phyloP scores from a whole-genome alignment of 495 filamentous ascomycete species.

The Penicillium cosmopolitanum region DNA sequence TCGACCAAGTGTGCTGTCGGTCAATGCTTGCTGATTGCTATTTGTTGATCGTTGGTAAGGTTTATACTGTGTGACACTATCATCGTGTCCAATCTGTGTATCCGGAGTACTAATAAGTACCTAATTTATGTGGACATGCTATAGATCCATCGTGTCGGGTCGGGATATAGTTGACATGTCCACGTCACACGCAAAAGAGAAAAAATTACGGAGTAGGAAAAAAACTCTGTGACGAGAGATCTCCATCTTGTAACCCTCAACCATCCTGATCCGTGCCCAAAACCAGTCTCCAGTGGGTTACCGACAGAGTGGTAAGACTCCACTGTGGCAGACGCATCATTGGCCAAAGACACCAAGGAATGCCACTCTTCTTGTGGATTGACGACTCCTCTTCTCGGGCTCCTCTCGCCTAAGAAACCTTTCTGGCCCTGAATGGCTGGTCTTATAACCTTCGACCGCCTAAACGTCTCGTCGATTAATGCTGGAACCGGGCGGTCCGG shows the following conservation, averaged over 20 bases:
- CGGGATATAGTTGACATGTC: neutral
- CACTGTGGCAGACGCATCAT: constrained; percentile 2
- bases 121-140: neutral
- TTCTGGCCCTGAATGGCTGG: neutral
- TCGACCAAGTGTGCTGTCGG: neutral
- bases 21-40: neutral
- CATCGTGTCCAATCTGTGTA: neutral
- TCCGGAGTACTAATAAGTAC: neutral
- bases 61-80: neutral
- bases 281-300: neutral
- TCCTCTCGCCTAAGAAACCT: constrained; percentile 5
- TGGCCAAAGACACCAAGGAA: neutral
- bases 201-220: neutral
- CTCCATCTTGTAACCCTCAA: neutral
- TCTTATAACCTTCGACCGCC: constrained; percentile 4
- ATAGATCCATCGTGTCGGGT: neutral
- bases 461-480: neutral
- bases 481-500: neutral
- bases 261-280: constrained; percentile 3
- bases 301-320: constrained; percentile 1
- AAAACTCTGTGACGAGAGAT: neutral
- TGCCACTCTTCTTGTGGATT: constrained; percentile 4
- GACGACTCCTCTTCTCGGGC: constrained; percentile 3
- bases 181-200: neutral
- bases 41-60: neutral